phyloP scores from a whole-genome alignment of 75 land plant genomes.

The Azolla pinnata region DNA sequence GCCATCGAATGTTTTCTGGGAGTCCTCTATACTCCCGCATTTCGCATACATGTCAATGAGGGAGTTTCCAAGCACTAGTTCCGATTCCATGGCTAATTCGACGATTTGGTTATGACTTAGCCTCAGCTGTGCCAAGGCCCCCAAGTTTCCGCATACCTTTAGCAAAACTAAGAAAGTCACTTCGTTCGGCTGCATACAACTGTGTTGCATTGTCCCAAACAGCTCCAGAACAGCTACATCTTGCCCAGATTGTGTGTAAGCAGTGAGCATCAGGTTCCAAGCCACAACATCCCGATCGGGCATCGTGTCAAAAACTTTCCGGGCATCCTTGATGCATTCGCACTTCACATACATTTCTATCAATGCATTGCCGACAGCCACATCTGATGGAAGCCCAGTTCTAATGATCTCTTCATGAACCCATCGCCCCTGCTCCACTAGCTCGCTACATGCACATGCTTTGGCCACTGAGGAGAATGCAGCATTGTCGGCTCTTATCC shows the following conservation, averaged over 20 bases:
- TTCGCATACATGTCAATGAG: slow-evolving; percentile 34
- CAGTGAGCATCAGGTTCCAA: slow-evolving; percentile 48
- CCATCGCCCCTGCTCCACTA: slow-evolving; percentile 9
- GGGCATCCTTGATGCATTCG: slow-evolving; percentile 19
- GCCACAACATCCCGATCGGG: slow-evolving; percentile 15
- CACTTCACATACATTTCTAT: slow-evolving; percentile 17
- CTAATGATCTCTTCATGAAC: slow-evolving; percentile 10
- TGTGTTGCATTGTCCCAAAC: neutral
- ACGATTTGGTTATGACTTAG: slow-evolving; percentile 23
- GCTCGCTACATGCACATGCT: slow-evolving; percentile 18
- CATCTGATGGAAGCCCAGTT: slow-evolving; percentile 13
- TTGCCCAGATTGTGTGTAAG: slow-evolving; percentile 26
- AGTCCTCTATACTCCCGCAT: slow-evolving; percentile 16
- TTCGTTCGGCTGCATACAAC: neutral
- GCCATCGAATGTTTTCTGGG: slow-evolving; percentile 13
- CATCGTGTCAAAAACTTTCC: slow-evolving; percentile 10
- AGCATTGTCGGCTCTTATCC: slow-evolving; percentile 9
- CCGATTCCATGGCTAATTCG: neutral
- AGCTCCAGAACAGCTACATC: slow-evolving; percentile 11
- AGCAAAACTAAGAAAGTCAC: neutral
- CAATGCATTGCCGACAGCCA: slow-evolving; percentile 16
- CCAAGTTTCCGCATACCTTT: neutral
- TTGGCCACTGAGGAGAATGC: slow-evolving; percentile 6
- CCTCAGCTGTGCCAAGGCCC: neutral
- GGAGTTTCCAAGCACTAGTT: slow-evolving; percentile 20